Evolutionary conservation across 805 yeast genomes (phyloP).

Genomic region (Nakazawaea holstii): DNA sequence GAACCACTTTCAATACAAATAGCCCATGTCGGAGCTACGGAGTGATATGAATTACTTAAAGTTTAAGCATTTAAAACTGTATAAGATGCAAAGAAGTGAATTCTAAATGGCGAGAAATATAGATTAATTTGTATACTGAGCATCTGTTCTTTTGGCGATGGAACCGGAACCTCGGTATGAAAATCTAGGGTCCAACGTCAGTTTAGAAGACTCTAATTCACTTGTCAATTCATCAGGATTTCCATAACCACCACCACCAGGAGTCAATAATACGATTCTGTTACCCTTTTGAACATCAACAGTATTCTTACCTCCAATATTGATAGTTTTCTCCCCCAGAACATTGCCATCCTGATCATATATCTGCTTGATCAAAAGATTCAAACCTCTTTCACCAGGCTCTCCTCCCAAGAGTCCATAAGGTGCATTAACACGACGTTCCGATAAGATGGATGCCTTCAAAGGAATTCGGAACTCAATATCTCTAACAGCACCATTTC

Average conservation of each 20-base stretch:
- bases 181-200: slow-evolving; percentile 11
- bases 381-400: slow-evolving; percentile 68
- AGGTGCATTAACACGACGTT: slow-evolving; percentile 80
- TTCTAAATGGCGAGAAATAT: too few relatives aligned
- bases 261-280: slow-evolving; percentile 60
- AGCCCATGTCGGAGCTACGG: too few relatives aligned
- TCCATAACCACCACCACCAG: slow-evolving; percentile 89
- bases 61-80: too few relatives aligned
- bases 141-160: slow-evolving; percentile 22
- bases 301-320: slow-evolving; percentile 70
- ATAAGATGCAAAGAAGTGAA: too few relatives aligned
- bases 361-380: slow-evolving; percentile 39
- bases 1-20: too few relatives aligned
- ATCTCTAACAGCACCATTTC: slow-evolving; percentile 83
- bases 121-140: slow-evolving; percentile 26
- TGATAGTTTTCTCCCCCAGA: slow-evolving; percentile 32
- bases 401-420: slow-evolving; percentile 83
- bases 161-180: slow-evolving; percentile 25
- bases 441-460: slow-evolving; percentile 77
- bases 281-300: slow-evolving; percentile 57
- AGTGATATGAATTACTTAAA: too few relatives aligned
- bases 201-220: slow-evolving; percentile 5
- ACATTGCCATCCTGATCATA: slow-evolving; percentile 23
- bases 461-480: slow-evolving; percentile 72
- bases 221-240: slow-evolving; percentile 7